A percentile compares a stretch with the other conserved stretches of the same genome.
Conservation (phyloP, 108 stramenopile genomes). For the Hondaea fermentalgiana region DNA sequence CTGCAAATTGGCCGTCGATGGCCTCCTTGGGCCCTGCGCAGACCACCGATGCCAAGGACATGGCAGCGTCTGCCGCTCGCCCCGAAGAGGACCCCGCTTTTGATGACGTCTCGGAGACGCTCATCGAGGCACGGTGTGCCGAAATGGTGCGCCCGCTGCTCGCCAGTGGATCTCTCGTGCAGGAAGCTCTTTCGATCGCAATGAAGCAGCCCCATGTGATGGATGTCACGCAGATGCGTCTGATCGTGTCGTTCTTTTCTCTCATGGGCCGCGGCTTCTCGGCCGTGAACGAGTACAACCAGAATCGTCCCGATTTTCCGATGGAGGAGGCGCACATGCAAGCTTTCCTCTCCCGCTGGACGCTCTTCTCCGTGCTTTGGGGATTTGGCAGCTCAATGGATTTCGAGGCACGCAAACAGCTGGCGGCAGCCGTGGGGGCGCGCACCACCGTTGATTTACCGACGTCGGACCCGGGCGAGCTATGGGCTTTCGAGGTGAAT, state of each 20-base stretch:
- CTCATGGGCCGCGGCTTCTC: constrained; percentile 77
- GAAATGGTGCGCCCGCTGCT: constrained; percentile 55
- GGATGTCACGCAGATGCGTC: constrained; percentile 69
- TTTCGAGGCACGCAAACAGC: constrained; percentile 67
- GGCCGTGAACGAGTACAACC: constrained; percentile 77
- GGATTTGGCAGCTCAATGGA: constrained; percentile 78
- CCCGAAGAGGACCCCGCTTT: not conserved
- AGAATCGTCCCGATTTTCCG: constrained; percentile 88
- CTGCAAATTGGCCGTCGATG: not conserved
- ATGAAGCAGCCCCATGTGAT: constrained; percentile 69
- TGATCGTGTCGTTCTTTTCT: constrained; percentile 71
- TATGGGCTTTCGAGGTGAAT: constrained; percentile 72
- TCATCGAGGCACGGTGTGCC: constrained; percentile 44
- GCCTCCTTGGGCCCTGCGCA: not conserved
- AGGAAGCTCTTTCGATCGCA: constrained; percentile 30
- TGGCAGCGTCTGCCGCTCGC: constrained; percentile 28
- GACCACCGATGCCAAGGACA: not conserved
- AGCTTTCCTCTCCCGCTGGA: constrained; percentile 79
- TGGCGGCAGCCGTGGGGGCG: constrained; percentile 21
- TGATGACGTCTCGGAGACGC: not conserved
- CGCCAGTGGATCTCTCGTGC: constrained; percentile 48
- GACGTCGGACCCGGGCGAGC: not conserved
- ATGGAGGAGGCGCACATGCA: constrained; percentile 85
- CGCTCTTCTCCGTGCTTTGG: constrained; percentile 84
- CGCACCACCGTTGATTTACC: not conserved